Evolutionary conservation across 2,329 filamentous ascomycete species (phyloP), one percentile per base, ranked within the genome.

Genomic region (Trichoderma sp.): DNA sequence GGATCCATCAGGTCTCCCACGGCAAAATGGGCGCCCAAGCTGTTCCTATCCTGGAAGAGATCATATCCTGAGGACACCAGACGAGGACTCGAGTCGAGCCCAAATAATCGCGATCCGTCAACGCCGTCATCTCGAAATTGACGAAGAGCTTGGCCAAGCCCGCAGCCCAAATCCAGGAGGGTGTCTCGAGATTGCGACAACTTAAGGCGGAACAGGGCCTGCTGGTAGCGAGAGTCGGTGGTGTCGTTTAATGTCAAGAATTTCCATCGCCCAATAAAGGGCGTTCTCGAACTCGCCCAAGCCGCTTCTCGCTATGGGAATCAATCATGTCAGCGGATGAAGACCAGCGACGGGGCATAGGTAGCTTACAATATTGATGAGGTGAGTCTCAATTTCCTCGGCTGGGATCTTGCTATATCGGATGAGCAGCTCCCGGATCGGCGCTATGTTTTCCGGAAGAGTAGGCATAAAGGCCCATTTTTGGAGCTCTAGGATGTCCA

Each of bases 1-100:
- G 78, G 79, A 63, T 81, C 78, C 10, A 86, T 74, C 68, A 87
- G 76, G 69, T 88, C 83, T 22, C 84, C 86, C 3, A 80, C 72
- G 34, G 88, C 76, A 70, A 88, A 87, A 2, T 78, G 79, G 2
- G 80, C 80, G 22, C 78, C 78, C 5, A 87, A 76, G 37, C 67
- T 79, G n/a, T 78, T 73, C 29, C 82, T 80, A 69, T 90, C 89
- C 54, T 83, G 81, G 77, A 91, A 92, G 22, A 92, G 80, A 64
- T 89, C 86, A 74, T 89, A 88, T 32, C 87, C 87, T n/a, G 86
- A 75, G 12, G 86, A 80, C 63, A 88, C 80, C 70, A 88, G 86
- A n/a, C 77, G 78, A 22, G 79, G 71, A 52, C 83, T 79, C 3
- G 85, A 70, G 69, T 87, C 85, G 4, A 80, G 78, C 19, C 84